Evolutionary conservation across 106 monocot genomes (phyloP).

Genomic region (Ottelia alismoides): DNA sequence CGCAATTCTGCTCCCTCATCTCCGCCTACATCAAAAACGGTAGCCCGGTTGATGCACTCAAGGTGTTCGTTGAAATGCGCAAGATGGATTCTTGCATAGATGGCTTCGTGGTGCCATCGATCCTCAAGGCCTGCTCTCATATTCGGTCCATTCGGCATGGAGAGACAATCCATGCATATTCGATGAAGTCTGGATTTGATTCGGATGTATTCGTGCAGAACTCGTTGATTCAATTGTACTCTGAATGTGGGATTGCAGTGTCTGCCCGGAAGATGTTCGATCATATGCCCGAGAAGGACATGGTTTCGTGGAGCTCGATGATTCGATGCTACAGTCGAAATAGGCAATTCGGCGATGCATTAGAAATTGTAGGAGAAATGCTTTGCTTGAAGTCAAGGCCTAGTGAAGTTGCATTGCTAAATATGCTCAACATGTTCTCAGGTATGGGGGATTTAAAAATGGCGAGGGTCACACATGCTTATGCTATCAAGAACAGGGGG

Average conservation of each 20-base stretch:
- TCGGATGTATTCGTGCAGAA: slow-evolving; percentile 50
- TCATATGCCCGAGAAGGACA: slow-evolving; percentile 36
- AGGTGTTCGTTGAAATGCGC: too few species aligned
- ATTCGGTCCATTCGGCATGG: slow-evolving; percentile 7
- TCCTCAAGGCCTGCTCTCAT: slow-evolving; percentile 49
- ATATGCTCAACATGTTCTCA: slow-evolving; percentile 34
- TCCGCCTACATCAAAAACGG: too few species aligned
- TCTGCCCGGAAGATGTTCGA: slow-evolving; percentile 24
- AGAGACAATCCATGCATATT: slow-evolving; percentile 30
- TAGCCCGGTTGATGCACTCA: too few species aligned
- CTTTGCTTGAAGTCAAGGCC: slow-evolving; percentile 9
- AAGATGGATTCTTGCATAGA: too few species aligned
- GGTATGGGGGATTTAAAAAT: slow-evolving; percentile 18
- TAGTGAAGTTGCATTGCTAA: slow-evolving; percentile 32
- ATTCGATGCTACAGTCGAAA: slow-evolving; percentile 17
- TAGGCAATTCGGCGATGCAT: slow-evolving; percentile 8
- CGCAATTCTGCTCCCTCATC: too few species aligned
- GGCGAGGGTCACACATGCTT: slow-evolving; percentile 26
- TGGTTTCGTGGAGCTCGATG: slow-evolving; percentile 55
- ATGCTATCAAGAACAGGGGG: slow-evolving; percentile 16
- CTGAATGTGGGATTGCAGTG: slow-evolving; percentile 23
- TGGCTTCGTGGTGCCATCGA: slow-evolving; percentile 34
- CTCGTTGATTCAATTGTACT: slow-evolving; percentile 49
- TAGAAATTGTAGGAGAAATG: slow-evolving; percentile 29
- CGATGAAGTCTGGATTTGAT: slow-evolving; percentile 26